Evolutionary conservation across 106 monocot species (phyloP).

Genomic region (Allium cepa): DNA sequence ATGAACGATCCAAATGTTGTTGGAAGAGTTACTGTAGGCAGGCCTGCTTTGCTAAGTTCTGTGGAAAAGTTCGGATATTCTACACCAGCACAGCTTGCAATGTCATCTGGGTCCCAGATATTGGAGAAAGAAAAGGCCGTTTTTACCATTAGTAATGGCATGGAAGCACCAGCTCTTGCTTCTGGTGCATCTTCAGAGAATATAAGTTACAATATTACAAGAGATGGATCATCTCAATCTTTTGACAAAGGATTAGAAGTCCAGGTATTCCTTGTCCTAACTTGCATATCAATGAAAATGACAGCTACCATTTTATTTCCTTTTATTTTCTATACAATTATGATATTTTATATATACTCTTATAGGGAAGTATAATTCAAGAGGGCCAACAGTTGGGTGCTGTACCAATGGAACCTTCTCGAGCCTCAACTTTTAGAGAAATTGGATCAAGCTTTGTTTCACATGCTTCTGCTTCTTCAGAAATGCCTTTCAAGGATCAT

Average conservation of each 20-base stretch:
- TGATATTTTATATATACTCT: background rate
- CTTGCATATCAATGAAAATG: too few relatives aligned
- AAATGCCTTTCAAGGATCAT: constrained; percentile 86
- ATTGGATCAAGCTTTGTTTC: constrained; percentile 5
- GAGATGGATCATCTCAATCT: constrained; percentile 15
- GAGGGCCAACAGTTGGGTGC: constrained; percentile 25
- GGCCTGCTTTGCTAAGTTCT: constrained; percentile 44
- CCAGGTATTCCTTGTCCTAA: background rate
- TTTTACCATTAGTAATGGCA: constrained; percentile 11
- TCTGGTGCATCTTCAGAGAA: constrained; percentile 20
- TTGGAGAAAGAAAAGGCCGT: constrained; percentile 45
- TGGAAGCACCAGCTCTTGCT: constrained; percentile 11
- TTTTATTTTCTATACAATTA: background rate
- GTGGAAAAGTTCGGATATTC: constrained; percentile 33
- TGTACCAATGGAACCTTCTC: constrained; percentile 17
- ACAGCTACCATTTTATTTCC: too few relatives aligned
- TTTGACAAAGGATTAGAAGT: constrained; percentile 10
- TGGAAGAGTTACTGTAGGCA: constrained; percentile 30
- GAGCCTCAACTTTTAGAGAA: constrained; percentile 14
- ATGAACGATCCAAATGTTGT: constrained; percentile 7
- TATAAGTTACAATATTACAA: constrained; percentile 2
- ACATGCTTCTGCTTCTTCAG: constrained; percentile 23
- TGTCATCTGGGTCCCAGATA: constrained; percentile 30
- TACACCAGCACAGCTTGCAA: constrained; percentile 21
- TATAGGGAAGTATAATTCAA: constrained; percentile 34